A percentile compares a stretch with the other conserved stretches of the same genome.
phyloP scores from a whole-genome alignment of 805 yeast genomes.

The Candida hungchunana region DNA sequence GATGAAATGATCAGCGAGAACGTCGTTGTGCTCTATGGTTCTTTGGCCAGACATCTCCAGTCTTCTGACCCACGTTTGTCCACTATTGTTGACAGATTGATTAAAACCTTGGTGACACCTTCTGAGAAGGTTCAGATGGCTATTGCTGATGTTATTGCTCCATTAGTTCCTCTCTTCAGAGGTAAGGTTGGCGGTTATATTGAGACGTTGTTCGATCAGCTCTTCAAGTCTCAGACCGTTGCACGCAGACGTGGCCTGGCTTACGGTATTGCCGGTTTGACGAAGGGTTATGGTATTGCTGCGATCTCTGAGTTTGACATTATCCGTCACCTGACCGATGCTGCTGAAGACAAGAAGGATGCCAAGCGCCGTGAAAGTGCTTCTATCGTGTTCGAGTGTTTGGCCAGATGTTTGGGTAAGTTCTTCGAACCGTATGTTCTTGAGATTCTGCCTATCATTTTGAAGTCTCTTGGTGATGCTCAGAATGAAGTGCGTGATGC shows the following conservation, averaged over 20 bases:
- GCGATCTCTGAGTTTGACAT: conserved; percentile 74
- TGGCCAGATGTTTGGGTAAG: conserved; percentile 71
- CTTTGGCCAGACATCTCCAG: conserved; percentile 80
- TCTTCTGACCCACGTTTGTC: conserved; percentile 61
- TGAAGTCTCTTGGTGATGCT: conserved; percentile 81
- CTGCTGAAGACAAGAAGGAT: conserved; percentile 83
- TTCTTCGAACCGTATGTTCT: conserved; percentile 92
- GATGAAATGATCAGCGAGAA: conserved; percentile 71
- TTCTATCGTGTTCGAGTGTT: conserved; percentile 77
- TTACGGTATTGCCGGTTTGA: conserved; percentile 91
- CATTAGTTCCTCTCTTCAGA: conserved; percentile 61
- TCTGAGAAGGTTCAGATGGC: conserved; percentile 89
- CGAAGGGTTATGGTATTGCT: conserved; percentile 82
- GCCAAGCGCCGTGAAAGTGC: conserved; percentile 79
- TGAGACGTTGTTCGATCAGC: conserved; percentile 52
- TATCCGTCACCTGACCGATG: conserved; percentile 69
- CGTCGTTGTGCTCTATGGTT: conserved; percentile 84
- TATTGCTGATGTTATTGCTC: conserved; percentile 80
- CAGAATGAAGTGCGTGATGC: conserved; percentile 84
- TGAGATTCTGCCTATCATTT: conserved; percentile 76
- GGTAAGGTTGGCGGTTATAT: conserved; percentile 49
- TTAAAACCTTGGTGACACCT: conserved; percentile 77
- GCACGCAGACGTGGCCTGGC: conserved; percentile 84
- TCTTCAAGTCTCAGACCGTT: conserved; percentile 47
- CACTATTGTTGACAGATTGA: conserved; percentile 60